Evolutionary conservation across 176 grass and related monocot genomes (phyloP).

Genomic region (barley (Hordeum vulgare)): MorexV3_pseudomolecules_assembly NC_058519.1:496508473-496508972

Average conservation of each 20-base stretch:
- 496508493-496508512: too few relatives aligned
- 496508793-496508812: neutral
- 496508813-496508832: neutral
- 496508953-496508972: constrained; percentile 14
- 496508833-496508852: neutral
- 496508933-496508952: neutral
- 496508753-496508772: neutral
- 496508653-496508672: neutral
- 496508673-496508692: too few relatives aligned
- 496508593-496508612: neutral
- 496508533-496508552: neutral
- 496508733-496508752: too few relatives aligned
- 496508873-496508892: neutral
- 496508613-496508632: neutral
- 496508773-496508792: too few relatives aligned
- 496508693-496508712: too few relatives aligned
- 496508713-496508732: too few relatives aligned
- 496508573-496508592: neutral
- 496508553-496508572: neutral
- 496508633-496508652: neutral
- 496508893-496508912: neutral
- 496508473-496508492: neutral
- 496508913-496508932: neutral
- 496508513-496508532: neutral
- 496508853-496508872: neutral